Conservation (phyloP, 2,329 filamentous ascomycete genomes). For the Pestalotiopsis sp. region DNA sequence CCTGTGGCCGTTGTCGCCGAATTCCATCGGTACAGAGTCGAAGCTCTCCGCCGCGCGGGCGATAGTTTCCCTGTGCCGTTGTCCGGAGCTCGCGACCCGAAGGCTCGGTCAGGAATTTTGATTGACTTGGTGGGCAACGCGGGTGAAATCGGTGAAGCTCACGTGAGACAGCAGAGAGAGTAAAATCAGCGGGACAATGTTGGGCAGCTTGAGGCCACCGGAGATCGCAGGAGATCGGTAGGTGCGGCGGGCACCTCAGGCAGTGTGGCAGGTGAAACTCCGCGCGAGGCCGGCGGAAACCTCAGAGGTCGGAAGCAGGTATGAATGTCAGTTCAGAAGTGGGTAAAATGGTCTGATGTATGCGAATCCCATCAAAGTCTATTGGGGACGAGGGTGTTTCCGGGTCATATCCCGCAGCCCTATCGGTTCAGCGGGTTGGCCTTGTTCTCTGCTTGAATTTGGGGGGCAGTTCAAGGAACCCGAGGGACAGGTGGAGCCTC, state of each 20-base stretch:
- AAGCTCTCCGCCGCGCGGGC: not conserved
- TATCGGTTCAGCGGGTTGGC: not conserved
- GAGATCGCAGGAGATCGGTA: conserved; percentile 10
- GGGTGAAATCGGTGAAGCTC: conserved; percentile 9
- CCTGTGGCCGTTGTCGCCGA: not conserved
- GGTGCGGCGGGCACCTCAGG: not conserved
- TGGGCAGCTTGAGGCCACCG: not conserved
- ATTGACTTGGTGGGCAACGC: not conserved
- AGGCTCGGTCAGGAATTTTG: not conserved
- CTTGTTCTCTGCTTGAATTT: not conserved
- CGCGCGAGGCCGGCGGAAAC: conserved; percentile 5
- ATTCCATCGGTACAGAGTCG: not conserved
- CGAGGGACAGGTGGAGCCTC: not conserved
- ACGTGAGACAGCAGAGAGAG: not conserved
- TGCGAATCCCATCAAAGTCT: conserved; percentile 2
- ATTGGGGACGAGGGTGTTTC: not conserved
- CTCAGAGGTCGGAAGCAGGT: conserved; percentile 2
- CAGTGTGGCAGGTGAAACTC: conserved; percentile 12
- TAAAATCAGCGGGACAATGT: conserved; percentile 1
- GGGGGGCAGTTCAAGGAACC: not conserved
- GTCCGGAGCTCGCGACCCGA: not conserved
- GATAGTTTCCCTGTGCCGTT: not conserved
- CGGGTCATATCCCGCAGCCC: conserved; percentile 5
- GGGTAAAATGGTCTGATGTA: not conserved
- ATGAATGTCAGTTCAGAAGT: conserved; percentile 11